These are phyloP conservation scores for Macrophomina phaseolina DNA, from an alignment of 2,329 filamentous ascomycete species.

Conservation along the genomic window DNA sequence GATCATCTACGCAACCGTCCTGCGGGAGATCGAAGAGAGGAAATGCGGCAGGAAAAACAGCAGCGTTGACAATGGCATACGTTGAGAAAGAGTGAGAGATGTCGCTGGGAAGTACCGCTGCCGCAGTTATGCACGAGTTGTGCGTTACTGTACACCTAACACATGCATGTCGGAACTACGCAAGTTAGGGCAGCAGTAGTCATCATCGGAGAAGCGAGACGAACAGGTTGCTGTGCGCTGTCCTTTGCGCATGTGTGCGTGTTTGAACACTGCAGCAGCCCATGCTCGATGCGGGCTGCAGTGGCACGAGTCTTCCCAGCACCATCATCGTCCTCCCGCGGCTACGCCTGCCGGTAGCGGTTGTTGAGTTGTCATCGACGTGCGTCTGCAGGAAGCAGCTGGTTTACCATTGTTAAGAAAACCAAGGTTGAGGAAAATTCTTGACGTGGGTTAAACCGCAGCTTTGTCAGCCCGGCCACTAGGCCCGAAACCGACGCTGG, in stretches of 20 bases:
- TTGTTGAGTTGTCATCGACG: background rate
- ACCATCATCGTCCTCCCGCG: background rate
- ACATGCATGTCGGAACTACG: background rate
- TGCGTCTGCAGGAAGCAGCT: background rate
- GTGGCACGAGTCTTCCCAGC: too few species aligned
- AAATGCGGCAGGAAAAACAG: background rate
- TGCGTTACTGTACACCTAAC: too few species aligned
- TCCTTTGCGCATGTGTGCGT: background rate
- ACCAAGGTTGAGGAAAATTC: background rate
- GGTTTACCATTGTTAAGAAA: background rate
- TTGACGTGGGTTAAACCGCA: too few species aligned
- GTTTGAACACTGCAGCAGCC: background rate
- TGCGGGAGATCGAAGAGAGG: background rate
- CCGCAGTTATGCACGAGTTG: background rate
- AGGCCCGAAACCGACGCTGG: background rate
- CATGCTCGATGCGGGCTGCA: too few species aligned
- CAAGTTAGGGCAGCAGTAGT: background rate
- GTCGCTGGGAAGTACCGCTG: background rate
- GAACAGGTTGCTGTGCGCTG: constrained; percentile 10
- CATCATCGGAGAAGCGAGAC: background rate
- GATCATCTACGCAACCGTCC: background rate
- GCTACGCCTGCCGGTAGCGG: background rate
- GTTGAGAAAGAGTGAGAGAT: background rate
- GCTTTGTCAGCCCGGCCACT: constrained; percentile 3
- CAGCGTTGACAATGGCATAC: background rate